Evolutionary conservation across 2,329 filamentous ascomycete species (phyloP).

Genomic region (Camillea tinctor): DNA sequence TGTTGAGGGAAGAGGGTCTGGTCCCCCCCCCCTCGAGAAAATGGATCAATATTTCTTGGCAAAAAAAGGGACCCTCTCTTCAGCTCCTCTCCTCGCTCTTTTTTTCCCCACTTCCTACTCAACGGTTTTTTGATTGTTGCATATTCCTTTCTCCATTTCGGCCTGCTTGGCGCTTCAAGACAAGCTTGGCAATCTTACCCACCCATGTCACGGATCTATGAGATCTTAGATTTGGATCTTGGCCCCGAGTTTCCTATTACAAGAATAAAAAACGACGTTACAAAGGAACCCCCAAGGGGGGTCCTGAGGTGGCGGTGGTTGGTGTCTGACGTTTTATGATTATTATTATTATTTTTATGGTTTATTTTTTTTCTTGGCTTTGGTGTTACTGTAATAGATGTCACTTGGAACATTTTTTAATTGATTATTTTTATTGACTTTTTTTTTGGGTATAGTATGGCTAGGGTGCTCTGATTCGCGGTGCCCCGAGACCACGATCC

Average conservation of each 20-base stretch:
- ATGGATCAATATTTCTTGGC: too few species aligned
- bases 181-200: background rate
- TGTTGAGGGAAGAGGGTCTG: background rate
- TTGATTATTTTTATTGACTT: background rate
- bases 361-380: background rate
- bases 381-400: too few species aligned
- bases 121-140: background rate
- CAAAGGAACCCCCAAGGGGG: too few species aligned
- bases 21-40: too few species aligned
- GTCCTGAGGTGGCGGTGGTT: too few species aligned
- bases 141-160: background rate
- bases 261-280: background rate
- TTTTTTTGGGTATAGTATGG: slow-evolving; percentile 57
- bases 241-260: background rate
- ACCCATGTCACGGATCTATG: background rate
- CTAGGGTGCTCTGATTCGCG: slow-evolving; percentile 85
- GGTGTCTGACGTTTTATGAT: too few species aligned
- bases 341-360: background rate
- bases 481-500: slow-evolving; percentile 78
- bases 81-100: too few species aligned
- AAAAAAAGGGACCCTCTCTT: too few species aligned
- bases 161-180: background rate
- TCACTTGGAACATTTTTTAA: too few species aligned
- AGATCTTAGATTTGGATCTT: background rate
- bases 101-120: background rate